phyloP scores from a whole-genome alignment of 495 filamentous ascomycete genomes.

The Hyaloscypha variabilis region DNA sequence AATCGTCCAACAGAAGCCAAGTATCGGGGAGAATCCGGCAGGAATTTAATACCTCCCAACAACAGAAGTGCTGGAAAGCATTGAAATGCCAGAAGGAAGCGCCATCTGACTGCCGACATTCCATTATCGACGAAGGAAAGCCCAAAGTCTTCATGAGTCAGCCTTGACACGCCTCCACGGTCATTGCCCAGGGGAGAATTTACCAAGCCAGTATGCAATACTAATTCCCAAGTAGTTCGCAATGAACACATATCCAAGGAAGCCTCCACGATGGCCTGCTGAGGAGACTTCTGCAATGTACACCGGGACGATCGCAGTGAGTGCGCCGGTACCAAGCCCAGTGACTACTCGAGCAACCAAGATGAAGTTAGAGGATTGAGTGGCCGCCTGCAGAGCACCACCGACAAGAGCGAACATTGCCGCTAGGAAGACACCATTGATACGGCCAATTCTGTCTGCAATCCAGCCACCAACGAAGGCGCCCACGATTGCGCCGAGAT shows the following conservation, averaged over 20 bases:
- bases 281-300: constrained; percentile 50
- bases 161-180: neutral
- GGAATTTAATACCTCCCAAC: constrained; percentile 44
- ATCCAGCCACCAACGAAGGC: neutral
- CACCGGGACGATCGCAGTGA: constrained; percentile 40
- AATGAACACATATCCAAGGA: constrained; percentile 55
- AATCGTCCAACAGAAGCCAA: constrained; percentile 29
- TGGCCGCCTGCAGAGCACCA: constrained; percentile 53
- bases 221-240: constrained; percentile 46
- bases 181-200: neutral
- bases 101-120: constrained; percentile 49
- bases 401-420: constrained; percentile 56
- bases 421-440: constrained; percentile 31
- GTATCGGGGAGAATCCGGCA: constrained; percentile 53
- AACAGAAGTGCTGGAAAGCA: constrained; percentile 55
- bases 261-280: constrained; percentile 48
- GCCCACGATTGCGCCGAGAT: neutral
- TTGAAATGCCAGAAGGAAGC: constrained; percentile 58
- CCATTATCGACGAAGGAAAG: constrained; percentile 50
- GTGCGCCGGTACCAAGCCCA: constrained; percentile 55
- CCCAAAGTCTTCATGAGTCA: constrained; percentile 43
- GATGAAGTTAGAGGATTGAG: constrained; percentile 55
- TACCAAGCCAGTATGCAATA: constrained; percentile 59
- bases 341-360: constrained; percentile 57
- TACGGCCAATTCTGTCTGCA: constrained; percentile 52